Conservation (phyloP, 352 stramenopile genomes). For the Pythium plurisporium region DNA sequence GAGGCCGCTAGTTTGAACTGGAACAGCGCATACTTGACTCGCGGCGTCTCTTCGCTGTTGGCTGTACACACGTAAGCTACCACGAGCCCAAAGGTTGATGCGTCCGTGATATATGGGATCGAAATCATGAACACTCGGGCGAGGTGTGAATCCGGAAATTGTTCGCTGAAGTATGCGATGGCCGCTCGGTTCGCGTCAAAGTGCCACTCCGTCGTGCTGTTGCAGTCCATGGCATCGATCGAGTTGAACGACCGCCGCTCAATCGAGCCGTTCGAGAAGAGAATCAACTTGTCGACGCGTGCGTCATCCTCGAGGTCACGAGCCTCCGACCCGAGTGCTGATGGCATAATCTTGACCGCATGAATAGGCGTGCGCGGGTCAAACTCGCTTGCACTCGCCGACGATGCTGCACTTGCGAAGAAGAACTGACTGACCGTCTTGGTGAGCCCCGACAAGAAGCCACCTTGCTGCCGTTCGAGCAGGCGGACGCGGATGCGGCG, state of each 20-base stretch:
- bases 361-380: slow-evolving; percentile 53
- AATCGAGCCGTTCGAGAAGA: slow-evolving; percentile 62
- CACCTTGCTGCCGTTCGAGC: slow-evolving; percentile 63
- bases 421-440: slow-evolving; percentile 81
- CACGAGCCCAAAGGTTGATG: slow-evolving; percentile 51
- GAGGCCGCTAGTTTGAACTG: slow-evolving; percentile 43
- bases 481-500: slow-evolving; percentile 67
- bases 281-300: slow-evolving; percentile 53
- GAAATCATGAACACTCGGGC: slow-evolving; percentile 60
- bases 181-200: slow-evolving; percentile 57
- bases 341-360: slow-evolving; percentile 45
- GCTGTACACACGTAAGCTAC: slow-evolving; percentile 68
- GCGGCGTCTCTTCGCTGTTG: slow-evolving; percentile 27
- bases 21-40: slow-evolving; percentile 69
- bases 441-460: slow-evolving; percentile 64
- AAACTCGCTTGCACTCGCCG: slow-evolving; percentile 20
- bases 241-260: slow-evolving; percentile 69
- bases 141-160: slow-evolving; percentile 52
- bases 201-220: slow-evolving; percentile 45
- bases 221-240: slow-evolving; percentile 61
- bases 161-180: slow-evolving; percentile 69
- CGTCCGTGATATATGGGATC: slow-evolving; percentile 50
- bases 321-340: slow-evolving; percentile 15
- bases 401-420: slow-evolving; percentile 40
- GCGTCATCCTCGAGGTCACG: slow-evolving; percentile 24